Percentiles rank a stretch among this genome's conserved stretches.
phyloP scores from a whole-genome alignment of 257 asterid species.

The Solanum gandarillasii region DNA sequence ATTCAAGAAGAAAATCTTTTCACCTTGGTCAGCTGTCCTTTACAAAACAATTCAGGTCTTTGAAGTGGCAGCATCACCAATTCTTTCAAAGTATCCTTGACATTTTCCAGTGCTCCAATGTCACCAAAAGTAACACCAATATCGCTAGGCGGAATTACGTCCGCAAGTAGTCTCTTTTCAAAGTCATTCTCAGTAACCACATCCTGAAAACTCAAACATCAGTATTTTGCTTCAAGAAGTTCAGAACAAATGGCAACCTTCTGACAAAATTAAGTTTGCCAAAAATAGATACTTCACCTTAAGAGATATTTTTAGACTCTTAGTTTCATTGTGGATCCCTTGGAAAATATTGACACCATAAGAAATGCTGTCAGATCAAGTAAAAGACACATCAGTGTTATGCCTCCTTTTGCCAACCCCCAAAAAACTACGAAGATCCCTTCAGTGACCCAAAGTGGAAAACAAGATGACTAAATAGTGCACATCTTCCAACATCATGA shows the following conservation, averaged over 20 bases:
- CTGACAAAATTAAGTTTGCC: neutral
- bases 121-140: constrained; percentile 85
- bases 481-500: neutral
- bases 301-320: constrained; percentile 63
- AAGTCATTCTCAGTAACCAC: constrained; percentile 80
- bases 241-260: neutral
- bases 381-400: neutral
- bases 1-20: neutral
- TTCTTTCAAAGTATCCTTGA: constrained; percentile 81
- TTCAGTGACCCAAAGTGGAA: neutral
- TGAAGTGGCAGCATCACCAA: constrained; percentile 89
- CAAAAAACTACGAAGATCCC: neutral
- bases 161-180: constrained; percentile 76
- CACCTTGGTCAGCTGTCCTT: constrained; percentile 87
- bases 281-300: constrained; percentile 32
- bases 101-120: constrained; percentile 85
- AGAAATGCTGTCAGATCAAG: constrained; percentile 40
- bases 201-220: constrained; percentile 36
- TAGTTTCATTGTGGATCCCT: constrained; percentile 66
- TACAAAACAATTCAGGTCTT: constrained; percentile 81
- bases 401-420: neutral
- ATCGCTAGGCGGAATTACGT: constrained; percentile 79
- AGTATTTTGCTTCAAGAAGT: neutral
- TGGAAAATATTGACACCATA: constrained; percentile 71
- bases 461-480: neutral